phyloP scores from a whole-genome alignment of 768 basidiomycete species.

The Boletus fagicola region DNA sequence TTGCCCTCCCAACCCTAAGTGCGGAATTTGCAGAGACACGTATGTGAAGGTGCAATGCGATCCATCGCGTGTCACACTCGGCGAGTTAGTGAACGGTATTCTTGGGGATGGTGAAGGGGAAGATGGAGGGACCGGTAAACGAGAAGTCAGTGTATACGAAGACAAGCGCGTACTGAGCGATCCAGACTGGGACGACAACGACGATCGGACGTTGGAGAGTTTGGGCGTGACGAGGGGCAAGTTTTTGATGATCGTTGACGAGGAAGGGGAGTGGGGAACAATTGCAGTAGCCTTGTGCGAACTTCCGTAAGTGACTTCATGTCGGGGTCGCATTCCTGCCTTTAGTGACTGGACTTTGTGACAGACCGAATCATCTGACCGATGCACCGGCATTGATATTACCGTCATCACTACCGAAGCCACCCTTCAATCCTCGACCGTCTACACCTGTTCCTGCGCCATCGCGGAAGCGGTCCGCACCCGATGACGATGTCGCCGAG shows the following conservation, averaged over 20 bases:
- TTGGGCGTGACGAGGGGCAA: conserved; percentile 78
- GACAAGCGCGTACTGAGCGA: conserved; percentile 85
- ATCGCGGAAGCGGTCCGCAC: conserved; percentile 54
- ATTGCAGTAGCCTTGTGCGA: conserved; percentile 66
- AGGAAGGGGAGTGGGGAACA: conserved; percentile 74
- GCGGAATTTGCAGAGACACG: conserved; percentile 84
- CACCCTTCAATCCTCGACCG: conserved; percentile 44
- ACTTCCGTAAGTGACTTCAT: conserved; percentile 59
- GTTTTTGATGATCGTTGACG: conserved; percentile 87
- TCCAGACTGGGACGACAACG: conserved; percentile 92
- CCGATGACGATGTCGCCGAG: conserved; percentile 57
- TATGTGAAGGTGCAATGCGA: conserved; percentile 78
- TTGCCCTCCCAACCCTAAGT: conserved; percentile 68
- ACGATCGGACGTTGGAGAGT: conserved; percentile 75
- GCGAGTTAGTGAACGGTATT: conserved; percentile 68
- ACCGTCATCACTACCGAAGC: conserved; percentile 61
- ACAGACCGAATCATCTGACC: conserved; percentile 54
- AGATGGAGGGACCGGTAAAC: conserved; percentile 35
- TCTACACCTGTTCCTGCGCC: conserved; percentile 41
- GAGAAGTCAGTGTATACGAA: conserved; percentile 83
- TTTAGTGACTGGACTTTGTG: background rate
- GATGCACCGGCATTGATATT: conserved; percentile 58
- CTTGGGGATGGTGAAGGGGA: conserved; percentile 49
- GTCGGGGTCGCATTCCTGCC: background rate
- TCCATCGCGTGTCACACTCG: conserved; percentile 61